Conservation (phyloP, 2,329 filamentous ascomycete species). For the Fusarium phyllophilum region DNA sequence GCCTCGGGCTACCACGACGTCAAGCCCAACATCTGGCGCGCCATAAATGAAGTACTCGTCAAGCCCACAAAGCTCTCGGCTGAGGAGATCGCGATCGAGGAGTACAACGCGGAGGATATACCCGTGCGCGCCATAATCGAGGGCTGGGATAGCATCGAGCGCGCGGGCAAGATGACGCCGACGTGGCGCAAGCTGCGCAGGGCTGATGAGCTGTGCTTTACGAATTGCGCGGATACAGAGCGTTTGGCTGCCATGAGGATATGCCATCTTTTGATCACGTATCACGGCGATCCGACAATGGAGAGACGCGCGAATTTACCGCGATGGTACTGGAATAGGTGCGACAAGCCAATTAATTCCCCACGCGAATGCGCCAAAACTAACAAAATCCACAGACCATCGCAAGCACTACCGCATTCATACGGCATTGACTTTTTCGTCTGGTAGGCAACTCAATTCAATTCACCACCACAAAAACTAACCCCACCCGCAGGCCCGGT, state of each 20-base stretch:
- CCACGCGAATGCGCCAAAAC: accelerated
- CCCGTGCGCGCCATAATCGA: constrained; percentile 41
- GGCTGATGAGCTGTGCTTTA: constrained; percentile 41
- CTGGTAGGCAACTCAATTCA: constrained; percentile 32
- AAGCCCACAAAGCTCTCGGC: constrained; percentile 20
- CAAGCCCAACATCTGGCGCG: constrained; percentile 40
- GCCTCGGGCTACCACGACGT: not conserved
- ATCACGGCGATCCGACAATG: constrained; percentile 41
- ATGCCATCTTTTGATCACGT: constrained; percentile 42
- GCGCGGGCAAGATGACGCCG: constrained; percentile 38
- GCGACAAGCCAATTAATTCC: not conserved
- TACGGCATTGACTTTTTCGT: constrained; percentile 48
- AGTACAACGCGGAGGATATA: constrained; percentile 39
- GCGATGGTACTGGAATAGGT: constrained; percentile 44
- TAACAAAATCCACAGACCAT: constrained; percentile 36
- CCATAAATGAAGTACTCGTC: constrained; percentile 37
- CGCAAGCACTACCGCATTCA: constrained; percentile 43
- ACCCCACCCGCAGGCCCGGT: constrained; percentile 38
- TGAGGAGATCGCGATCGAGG: constrained; percentile 30
- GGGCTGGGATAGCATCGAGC: constrained; percentile 46
- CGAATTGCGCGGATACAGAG: constrained; percentile 28
- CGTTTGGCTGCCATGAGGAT: constrained; percentile 40
- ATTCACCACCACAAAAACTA: not conserved
- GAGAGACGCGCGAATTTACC: constrained; percentile 37
- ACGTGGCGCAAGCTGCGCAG: constrained; percentile 44